Evolutionary conservation across 2,329 filamentous ascomycete genomes (phyloP).

Genomic region (Curvularia eragrostidis): DNA sequence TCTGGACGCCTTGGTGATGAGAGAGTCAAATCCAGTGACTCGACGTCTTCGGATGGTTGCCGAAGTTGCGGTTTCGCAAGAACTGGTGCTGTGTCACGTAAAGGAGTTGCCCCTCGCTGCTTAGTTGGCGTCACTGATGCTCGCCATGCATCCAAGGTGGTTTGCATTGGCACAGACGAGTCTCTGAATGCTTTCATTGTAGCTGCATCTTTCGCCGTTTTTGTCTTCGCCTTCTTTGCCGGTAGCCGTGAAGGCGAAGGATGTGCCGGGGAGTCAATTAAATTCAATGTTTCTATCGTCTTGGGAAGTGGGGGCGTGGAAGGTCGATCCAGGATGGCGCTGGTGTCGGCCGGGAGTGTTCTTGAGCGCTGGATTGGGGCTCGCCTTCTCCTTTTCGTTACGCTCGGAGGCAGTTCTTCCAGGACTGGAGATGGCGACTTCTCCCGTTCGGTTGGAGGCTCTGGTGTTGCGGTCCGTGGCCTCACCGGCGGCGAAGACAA

Average conservation of each 20-base stretch:
- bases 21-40: conserved; percentile 42
- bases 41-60: conserved; percentile 22
- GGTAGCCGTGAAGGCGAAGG: conserved; percentile 36
- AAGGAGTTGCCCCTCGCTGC: conserved; percentile 8
- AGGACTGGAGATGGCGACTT: conserved; percentile 29
- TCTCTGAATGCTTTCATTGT: conserved; percentile 16
- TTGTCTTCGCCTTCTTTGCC: conserved; percentile 34
- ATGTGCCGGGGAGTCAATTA: conserved; percentile 31
- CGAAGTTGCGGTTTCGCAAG: conserved; percentile 27
- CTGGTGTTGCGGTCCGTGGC: conserved; percentile 1
- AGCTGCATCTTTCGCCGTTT: conserved; percentile 7
- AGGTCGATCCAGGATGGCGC: conserved; percentile 19
- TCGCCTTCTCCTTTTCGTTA: conserved; percentile 40
- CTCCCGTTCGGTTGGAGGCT: conserved; percentile 13
- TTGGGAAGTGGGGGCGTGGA: conserved; percentile 25
- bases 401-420: conserved; percentile 37
- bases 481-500: conserved; percentile 40
- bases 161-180: conserved; percentile 33
- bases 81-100: conserved; percentile 18
- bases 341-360: conserved; percentile 34
- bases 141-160: conserved; percentile 43
- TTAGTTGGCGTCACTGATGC: conserved; percentile 38
- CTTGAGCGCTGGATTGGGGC: conserved; percentile 45
- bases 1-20: conserved; percentile 27
- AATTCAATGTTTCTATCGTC: conserved; percentile 39